Conservation (phyloP, 257 asterid species). For the Orobanche coerulescens region DNA sequence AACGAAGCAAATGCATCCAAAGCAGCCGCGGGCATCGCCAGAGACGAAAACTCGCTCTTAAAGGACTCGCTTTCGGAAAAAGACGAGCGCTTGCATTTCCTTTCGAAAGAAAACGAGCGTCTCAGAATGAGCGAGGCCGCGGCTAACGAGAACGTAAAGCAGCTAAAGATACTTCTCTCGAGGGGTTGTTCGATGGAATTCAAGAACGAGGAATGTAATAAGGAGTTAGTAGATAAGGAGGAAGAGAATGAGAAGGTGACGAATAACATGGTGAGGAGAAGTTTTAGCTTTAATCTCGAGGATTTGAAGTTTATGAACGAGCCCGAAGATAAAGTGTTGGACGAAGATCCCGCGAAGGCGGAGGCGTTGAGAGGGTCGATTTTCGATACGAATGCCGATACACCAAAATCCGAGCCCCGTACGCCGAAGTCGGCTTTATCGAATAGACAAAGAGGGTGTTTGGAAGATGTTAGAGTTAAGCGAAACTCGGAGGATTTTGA, state of each 20-base stretch:
- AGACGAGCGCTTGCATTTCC: conserved; percentile 58
- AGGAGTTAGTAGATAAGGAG: conserved; percentile 19
- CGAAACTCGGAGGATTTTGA: conserved; percentile 32
- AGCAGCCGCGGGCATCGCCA: conserved; percentile 65
- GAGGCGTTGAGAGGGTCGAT: conserved; percentile 64
- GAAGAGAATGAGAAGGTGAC: conserved; percentile 6
- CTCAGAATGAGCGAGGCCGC: conserved; percentile 55
- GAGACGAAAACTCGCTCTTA: conserved; percentile 58
- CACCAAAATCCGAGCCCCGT: conserved; percentile 54
- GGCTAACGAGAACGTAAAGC: conserved; percentile 51
- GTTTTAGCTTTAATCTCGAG: conserved; percentile 43
- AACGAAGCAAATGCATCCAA: conserved; percentile 75
- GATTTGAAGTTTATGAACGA: conserved; percentile 46
- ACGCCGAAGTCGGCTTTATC: conserved; percentile 35
- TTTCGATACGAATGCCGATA: conserved; percentile 42
- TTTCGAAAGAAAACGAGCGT: conserved; percentile 53
- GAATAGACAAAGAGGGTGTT: conserved; percentile 21
- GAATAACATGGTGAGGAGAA: conserved; percentile 10
- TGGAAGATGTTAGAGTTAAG: conserved; percentile 30
- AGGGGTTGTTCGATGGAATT: conserved; percentile 29
- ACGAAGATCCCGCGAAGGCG: conserved; percentile 54
- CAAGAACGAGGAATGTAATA: conserved; percentile 27
- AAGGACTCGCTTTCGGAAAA: conserved; percentile 54
- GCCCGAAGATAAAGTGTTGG: conserved; percentile 19
- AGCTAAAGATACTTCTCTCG: conserved; percentile 55